Evolutionary conservation across 176 grass and related monocot genomes (phyloP), one percentile per base, ranked within the genome.

Genomic region (Stipa capillata): DNA sequence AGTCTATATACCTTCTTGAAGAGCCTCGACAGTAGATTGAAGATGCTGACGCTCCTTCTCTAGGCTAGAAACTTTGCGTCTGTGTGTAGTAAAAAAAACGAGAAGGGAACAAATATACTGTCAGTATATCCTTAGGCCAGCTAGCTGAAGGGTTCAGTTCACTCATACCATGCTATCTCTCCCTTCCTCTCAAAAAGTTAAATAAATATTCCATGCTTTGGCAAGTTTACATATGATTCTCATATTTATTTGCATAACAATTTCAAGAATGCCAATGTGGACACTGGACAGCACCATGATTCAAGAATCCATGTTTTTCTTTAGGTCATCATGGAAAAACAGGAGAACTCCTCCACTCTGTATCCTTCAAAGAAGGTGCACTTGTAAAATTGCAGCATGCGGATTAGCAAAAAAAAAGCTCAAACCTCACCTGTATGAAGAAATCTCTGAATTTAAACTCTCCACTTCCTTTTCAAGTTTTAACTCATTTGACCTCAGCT

Each of bases 21-120:
- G 79, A 85, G 92, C 97, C 78, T 93, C 88, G 57, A 96, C 83
- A 48, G 92, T 91, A 71, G 90, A 99, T 65, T 99, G 92, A 66
- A 99, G 93, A 96, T 99, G 92, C 25, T 96, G 90, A 47, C 82
- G 84, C 68, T 99, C 92, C 86, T 92, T 99, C 79, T 96, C 92
- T 52, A 99, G 69, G 82, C 89, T 80, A 41, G 92, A 99, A 65
- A 96, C 84, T 91, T 93, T 99, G 79, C 90, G 97, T 48, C 97
- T 99, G 86, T 28, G 65, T 33, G 50, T 29, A 82, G 40, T 45
- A 36, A 84, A 54, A 83, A 27, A 80, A 79, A 66, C 39, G 34
- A 5, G 4, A 5, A 56, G 44, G 40, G 13, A 41, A 81, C 48
- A 69, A 71, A 36, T 18, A 17, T 42, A 61, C 11, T 75, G 78